Evolutionary conservation across 176 grass and related monocot genomes (phyloP).

Genomic region (Musa troglodytarum): DNA sequence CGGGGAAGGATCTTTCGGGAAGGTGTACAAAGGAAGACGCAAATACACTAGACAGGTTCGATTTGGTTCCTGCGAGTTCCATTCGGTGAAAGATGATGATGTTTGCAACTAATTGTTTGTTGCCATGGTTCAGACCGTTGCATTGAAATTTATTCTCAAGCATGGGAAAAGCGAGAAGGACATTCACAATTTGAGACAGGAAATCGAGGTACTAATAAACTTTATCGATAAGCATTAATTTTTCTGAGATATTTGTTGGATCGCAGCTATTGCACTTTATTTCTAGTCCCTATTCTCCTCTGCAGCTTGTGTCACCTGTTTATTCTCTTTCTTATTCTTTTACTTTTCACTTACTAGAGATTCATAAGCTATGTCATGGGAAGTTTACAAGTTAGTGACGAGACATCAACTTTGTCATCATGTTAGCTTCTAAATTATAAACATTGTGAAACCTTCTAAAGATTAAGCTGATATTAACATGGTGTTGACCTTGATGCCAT

Average conservation of each 20-base stretch:
- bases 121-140: constrained; percentile 55
- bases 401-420: background rate
- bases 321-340: no score
- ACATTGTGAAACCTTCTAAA: background rate
- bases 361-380: background rate
- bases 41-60: constrained; percentile 73
- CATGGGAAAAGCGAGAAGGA: constrained; percentile 91
- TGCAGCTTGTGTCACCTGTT: background rate
- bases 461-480: background rate
- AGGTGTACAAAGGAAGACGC: constrained; percentile 90
- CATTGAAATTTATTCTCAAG: constrained; percentile 96
- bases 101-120: background rate
- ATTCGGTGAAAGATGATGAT: background rate
- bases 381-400: background rate
- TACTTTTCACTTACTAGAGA: background rate
- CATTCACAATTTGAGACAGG: constrained; percentile 86
- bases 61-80: background rate
- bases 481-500: no score
- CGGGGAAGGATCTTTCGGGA: constrained; percentile 84
- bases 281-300: background rate
- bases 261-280: background rate
- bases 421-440: no score
- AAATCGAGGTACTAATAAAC: constrained; percentile 52
- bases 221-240: background rate
- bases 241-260: background rate